Conservation (phyloP, 2,329 filamentous ascomycete genomes). For the Alternaria ventricosa region DNA sequence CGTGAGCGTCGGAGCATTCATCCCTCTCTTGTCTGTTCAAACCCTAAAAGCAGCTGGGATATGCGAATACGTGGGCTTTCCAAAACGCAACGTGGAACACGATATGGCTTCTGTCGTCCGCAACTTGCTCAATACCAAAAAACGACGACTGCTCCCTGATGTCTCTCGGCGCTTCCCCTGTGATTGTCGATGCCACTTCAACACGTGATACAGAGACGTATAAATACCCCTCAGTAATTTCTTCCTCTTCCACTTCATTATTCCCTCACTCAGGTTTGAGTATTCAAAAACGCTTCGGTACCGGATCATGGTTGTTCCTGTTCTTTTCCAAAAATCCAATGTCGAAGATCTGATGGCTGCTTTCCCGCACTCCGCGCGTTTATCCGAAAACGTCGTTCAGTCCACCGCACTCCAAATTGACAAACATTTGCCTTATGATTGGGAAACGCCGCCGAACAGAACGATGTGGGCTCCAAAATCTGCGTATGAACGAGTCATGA, state of each 20-base stretch:
- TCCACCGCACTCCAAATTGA: neutral
- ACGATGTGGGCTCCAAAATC: neutral
- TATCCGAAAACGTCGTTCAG: neutral
- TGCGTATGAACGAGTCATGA: rapidly evolving
- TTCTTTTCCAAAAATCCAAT: neutral
- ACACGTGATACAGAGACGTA: neutral
- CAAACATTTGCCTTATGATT: neutral
- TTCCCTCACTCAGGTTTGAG: neutral
- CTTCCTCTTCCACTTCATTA: neutral
- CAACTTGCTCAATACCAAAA: neutral
- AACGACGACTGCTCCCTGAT: neutral
- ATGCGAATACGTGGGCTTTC: neutral
- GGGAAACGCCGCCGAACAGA: neutral
- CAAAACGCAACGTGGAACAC: neutral
- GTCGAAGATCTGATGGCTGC: too few relatives aligned
- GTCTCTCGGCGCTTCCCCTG: too few relatives aligned
- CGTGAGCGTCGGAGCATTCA: neutral
- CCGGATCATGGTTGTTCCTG: neutral
- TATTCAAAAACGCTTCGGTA: neutral
- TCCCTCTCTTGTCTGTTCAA: rapidly evolving
- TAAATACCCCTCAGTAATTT: neutral
- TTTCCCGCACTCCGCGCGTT: neutral
- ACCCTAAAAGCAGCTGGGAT: neutral
- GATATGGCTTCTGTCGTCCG: neutral
- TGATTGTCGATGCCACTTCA: too few relatives aligned